Evolutionary conservation across 129 eudicot species (phyloP), one percentile per base, ranked within the genome.

Genomic region (Flaveria robusta): DNA sequence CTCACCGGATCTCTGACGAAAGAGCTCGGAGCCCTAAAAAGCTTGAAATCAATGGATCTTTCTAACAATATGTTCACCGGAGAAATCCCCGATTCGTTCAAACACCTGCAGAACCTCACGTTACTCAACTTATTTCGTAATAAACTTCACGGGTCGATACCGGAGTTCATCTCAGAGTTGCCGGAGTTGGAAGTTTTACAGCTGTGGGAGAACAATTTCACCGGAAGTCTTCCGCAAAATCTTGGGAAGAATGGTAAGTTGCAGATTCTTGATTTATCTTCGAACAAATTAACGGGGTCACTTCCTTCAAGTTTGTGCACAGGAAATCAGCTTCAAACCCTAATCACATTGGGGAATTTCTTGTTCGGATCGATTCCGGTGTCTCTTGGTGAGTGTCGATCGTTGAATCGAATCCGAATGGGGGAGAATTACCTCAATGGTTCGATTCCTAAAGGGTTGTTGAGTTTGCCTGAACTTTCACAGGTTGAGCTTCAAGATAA

Each of bases 401-500:
- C 98, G 1, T 70, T 92, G 72, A 86, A 47, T 56, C 86, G 98
- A 62, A 65, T 92, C 34, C 65, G 77, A 89, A 79, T 79, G 83
- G 83, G 83, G 87, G 14, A 68, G 80, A 70, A 92, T 92, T 68
- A 81, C 83, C 58, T 71, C 2, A 92, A 92, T 78, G 96, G 97
- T 15, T 92, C 90, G 11, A 89, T 92, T 68, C 97, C 97, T 6
- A 74, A 84, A 22, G 97, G 97, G 65, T 65, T 92, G 41, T 78
- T 92, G 15, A 89, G 92, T 66, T 85, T 89, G 85, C 92, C 98
- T 10, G 52, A 78, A 20, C 89, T 92, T 1, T 75, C 94, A 7
- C 96, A 92, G 75, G 92, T 90, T 55, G 96, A 92, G 84, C 96
- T 92, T 75, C 98, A 92, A 45, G 88, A 88, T 41, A 92, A 92